Conservation (phyloP, 345 rosid species). For the Corchorus olitorius region DNA sequence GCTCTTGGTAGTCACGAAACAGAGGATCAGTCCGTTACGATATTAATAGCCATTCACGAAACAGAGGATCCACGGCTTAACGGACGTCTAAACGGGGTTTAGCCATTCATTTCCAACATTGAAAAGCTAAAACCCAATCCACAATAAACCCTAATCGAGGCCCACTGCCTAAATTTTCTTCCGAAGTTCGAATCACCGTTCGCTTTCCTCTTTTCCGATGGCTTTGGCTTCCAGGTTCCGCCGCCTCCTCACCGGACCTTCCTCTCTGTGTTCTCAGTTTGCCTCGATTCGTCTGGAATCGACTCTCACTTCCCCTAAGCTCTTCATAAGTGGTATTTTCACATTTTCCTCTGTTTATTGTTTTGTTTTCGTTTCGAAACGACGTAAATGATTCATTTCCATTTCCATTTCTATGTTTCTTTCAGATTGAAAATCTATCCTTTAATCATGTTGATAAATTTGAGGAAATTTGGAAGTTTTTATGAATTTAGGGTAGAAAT, state of each 20-base stretch:
- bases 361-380: no score
- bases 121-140: background rate
- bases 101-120: background rate
- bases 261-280: constrained; percentile 33
- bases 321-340: constrained; percentile 70
- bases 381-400: background rate
- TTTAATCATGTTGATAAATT: background rate
- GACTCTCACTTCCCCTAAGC: constrained; percentile 78
- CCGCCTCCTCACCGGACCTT: constrained; percentile 39
- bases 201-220: constrained; percentile 35
- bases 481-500: background rate
- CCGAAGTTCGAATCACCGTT: background rate
- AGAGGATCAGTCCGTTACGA: no score
- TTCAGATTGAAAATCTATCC: background rate
- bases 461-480: background rate
- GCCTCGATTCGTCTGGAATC: constrained; percentile 45
- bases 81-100: background rate
- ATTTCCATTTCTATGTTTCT: no score
- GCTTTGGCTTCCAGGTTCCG: constrained; percentile 58
- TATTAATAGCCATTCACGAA: no score
- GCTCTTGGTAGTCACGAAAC: no score
- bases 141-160: background rate
- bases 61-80: background rate
- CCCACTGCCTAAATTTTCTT: background rate
- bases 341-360: background rate